phyloP scores from a whole-genome alignment of 2,329 filamentous ascomycete genomes.

The Colletotrichum limetticola region DNA sequence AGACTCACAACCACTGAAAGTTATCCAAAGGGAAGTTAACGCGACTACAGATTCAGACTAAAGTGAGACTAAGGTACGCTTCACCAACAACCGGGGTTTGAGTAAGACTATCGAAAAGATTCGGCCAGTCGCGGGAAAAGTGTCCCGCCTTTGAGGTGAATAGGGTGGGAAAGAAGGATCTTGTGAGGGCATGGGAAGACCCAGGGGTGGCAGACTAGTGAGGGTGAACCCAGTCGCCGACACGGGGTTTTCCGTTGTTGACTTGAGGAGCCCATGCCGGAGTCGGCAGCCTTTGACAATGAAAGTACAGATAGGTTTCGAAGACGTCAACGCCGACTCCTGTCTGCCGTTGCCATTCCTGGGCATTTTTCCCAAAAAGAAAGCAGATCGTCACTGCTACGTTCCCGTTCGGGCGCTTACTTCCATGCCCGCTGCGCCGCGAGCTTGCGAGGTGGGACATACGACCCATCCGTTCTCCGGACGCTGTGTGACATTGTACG shows the following conservation, averaged over 20 bases:
- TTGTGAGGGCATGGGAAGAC: slow-evolving; percentile 7
- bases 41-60: neutral
- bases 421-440: neutral
- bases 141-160: neutral
- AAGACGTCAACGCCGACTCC: neutral
- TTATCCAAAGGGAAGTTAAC: neutral
- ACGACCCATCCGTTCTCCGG: neutral
- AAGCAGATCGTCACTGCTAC: neutral
- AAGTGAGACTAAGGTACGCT: neutral
- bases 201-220: slow-evolving; percentile 8
- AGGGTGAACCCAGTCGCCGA: slow-evolving; percentile 1
- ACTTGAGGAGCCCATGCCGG: neutral
- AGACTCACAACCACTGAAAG: neutral
- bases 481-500: neutral
- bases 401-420: neutral
- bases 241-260: neutral
- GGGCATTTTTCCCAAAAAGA: neutral
- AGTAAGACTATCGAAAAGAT: neutral
- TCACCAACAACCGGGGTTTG: neutral
- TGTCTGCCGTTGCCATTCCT: neutral
- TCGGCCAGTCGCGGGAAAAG: neutral
- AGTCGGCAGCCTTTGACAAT: neutral
- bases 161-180: neutral
- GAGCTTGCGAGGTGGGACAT: neutral
- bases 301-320: neutral